Base-by-base conservation (phyloP, 108 stramenopile genomes). In the Cyclotella baltica region DNA sequence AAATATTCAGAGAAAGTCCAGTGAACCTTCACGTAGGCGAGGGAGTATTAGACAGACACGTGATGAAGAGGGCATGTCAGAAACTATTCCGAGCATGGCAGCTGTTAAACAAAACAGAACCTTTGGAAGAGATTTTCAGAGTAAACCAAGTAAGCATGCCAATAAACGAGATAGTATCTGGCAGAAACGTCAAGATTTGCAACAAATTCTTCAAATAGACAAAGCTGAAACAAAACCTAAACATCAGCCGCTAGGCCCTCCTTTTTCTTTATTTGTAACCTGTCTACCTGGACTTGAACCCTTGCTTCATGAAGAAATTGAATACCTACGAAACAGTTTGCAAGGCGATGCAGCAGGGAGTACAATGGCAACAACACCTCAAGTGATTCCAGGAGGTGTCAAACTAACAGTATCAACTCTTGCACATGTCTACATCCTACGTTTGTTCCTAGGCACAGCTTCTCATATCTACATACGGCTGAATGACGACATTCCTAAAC, bases 241-340 rank as follows among this genome's bases (percentile, higher is more conserved):
- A 46, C 2, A 40, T 4, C 59, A 78, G 30, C 53, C 62, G 36
- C 25, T 56, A 33, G 38, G 50, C 53, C 68, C 69, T n/a, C 77
- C 77, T 13, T 71, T 78, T 56, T 78, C 77, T 51, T 33, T 80
- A 27, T 78, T 86, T 34, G 82, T 86, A 20, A 72, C 89, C 25
- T 94, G 91, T 59, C 86, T 89, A 19, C 91, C 91, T 29, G 92
- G 92, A 47, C 67, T 95, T 34, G 91, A 95, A 56, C 57, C 72
- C 4, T 25, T 90, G 19, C 66, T 91, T 27, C 59, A 55, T 10
- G 22, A 80, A 28, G 93, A 93, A 83, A 50, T 93, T 29, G 19
- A 64, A 37, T 74, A 78, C 35, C 73, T 93, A 30, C 83, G 62
- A 6, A 63, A 83, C 30, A 33, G 62, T 11, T 64, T 50, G 62